phyloP scores from a whole-genome alignment of 1,139 yeast species.

The Hyphopichia pseudoburtonii region DNA sequence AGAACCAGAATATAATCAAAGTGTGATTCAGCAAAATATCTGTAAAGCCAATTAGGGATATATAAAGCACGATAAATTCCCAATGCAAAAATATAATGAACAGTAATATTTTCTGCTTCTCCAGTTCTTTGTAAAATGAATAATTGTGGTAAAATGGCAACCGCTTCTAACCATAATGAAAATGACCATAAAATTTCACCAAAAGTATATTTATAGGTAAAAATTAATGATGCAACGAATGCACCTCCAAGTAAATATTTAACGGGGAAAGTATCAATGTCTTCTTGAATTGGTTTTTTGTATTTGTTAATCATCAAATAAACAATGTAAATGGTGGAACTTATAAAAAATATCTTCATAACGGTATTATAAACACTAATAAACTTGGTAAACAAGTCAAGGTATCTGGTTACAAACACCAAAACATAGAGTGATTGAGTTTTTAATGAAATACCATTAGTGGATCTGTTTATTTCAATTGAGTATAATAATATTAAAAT shows the following conservation, averaged over 20 bases:
- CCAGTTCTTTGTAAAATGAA: conserved; percentile 89
- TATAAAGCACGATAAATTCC: conserved; percentile 88
- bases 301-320: conserved; percentile 67
- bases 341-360: conserved; percentile 81
- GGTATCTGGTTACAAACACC: conserved; percentile 78
- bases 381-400: conserved; percentile 63
- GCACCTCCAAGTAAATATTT: conserved; percentile 71
- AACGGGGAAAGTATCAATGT: conserved; percentile 72
- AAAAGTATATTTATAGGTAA: conserved; percentile 63
- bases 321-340: conserved; percentile 72
- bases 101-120: conserved; percentile 81
- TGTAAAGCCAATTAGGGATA: conserved; percentile 92
- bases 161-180: conserved; percentile 84
- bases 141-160: conserved; percentile 89
- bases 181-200: conserved; percentile 74
- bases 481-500: conserved; percentile 73
- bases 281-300: conserved; percentile 52
- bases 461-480: conserved; percentile 63
- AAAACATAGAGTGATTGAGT: conserved; percentile 79
- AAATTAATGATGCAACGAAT: conserved; percentile 56
- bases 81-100: conserved; percentile 90
- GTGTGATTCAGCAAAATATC: conserved; percentile 67
- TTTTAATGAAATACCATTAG: conserved; percentile 83
- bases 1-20: conserved; percentile 70
- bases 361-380: conserved; percentile 71